Conservation (phyloP, 2,329 filamentous ascomycete genomes). For the Botrytis tulipae region DNA sequence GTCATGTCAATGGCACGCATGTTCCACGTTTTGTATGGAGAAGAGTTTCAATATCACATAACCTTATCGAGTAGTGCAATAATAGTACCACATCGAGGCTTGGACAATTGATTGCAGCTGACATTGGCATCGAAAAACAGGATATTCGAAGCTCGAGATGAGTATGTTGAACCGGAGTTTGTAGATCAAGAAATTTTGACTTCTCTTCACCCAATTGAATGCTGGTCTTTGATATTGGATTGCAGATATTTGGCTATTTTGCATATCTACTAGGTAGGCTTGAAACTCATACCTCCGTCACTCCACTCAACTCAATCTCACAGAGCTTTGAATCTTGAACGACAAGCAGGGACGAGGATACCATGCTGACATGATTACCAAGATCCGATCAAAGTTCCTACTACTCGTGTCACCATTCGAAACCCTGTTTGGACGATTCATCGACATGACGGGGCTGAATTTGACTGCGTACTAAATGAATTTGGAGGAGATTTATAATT, state of each 20-base stretch:
- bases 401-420: slow-evolving; percentile 11
- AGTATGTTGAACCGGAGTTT: background rate
- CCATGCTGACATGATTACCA: slow-evolving; percentile 4
- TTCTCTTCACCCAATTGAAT: background rate
- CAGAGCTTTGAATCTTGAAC: background rate
- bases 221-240: background rate
- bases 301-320: slow-evolving; percentile 6
- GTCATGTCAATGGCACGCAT: slow-evolving; percentile 7
- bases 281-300: background rate
- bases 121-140: background rate
- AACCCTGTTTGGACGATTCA: slow-evolving; percentile 13
- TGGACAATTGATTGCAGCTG: background rate
- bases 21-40: slow-evolving; percentile 7
- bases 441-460: background rate
- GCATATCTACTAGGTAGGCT: background rate
- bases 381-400: slow-evolving; percentile 11
- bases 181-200: background rate
- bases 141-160: background rate
- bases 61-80: background rate
- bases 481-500: background rate
- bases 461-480: slow-evolving; percentile 4
- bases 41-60: background rate
- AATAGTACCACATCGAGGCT: background rate
- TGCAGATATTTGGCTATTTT: slow-evolving; percentile 1
- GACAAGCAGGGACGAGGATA: slow-evolving; percentile 7